Base-by-base conservation (phyloP, 495 filamentous ascomycete genomes). In the Talaromyces nanjingensis region DNA sequence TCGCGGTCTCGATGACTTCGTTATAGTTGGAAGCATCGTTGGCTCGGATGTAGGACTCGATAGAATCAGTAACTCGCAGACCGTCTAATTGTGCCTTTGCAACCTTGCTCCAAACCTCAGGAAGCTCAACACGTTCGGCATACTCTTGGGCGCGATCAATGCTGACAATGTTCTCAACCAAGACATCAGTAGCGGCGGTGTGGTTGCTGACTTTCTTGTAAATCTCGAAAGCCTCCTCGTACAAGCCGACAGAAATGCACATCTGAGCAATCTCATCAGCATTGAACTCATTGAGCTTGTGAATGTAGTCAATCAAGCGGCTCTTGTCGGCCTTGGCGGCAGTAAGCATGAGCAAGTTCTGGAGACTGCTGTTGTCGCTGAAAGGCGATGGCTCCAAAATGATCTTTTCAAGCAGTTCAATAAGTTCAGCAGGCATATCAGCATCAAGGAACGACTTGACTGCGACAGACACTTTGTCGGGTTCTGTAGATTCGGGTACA, bases 91-190 rank as follows among this genome's bases (percentile, higher is more conserved):
- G 96, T 56, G 96, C 96, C 83, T 99, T 99, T 68, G 91, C 96
- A 66, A 99, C 92, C 80, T 87, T 91, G 81, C 94, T 98, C 96
- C 96, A 99, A n/a, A 99, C 96, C 69, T 97, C 92, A 6, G 96
- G 89, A 53, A 92, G 81, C 71, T 99, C 96, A 60, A 97, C 91
- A 65, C 92, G 91, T 71, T 99, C 96, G 24, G 94, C 96, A 71
- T 93, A 99, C 60, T 94, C 91, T 69, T 96, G 94, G 2, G 96
- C 93, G 66, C 96, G 89, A 72, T 99, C 96, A 72, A 99, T 98
- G 81, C 96, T 98, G 66, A 97, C 94, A 70, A 99, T 84, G 71
- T 99, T 89, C 71, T 99, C 94, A 52, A 99, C 91, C 16, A 99
- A 87, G 22, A 98, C 96, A 69, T 92, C 91, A 66, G 90, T 87